Evolutionary conservation across 352 stramenopile species (phyloP), one percentile per base, ranked within the genome.

Genomic region (Pythium oligandrum): DNA sequence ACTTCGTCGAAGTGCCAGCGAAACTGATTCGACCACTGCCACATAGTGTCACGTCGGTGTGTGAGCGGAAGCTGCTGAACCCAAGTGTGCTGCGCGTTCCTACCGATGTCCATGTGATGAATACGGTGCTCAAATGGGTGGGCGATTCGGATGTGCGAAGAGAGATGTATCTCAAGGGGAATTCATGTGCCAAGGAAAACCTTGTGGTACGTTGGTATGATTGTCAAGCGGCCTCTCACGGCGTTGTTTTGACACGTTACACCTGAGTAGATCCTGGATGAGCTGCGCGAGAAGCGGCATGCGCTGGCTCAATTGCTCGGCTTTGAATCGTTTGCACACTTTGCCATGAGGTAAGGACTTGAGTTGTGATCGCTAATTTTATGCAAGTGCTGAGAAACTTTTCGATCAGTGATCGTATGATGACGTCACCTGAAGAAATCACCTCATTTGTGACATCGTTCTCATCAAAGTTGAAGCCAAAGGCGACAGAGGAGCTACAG

Each of bases 91-190:
- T 88, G 54, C 73, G 75, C 42, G 75, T 96, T 26, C 84, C 85
- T 0, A 93, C 83, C 3, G 85, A 97, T 55, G 62, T 77, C 35
- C 85, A 95, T 52, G 82, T 98, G 36, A 80, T 91, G 63, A 94
- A 96, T 61, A 95, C 87, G 6, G 76, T 98, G 44, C 68, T 97
- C n/a, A 93, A 93, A 43, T 97, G 93, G 81, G 81, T 95, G 11
- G 64, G 74, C 11, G 84, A 81, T 36, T 59, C 80, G 4, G 54
- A 74, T 31, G 66, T 97, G 3, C 78, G 94, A n/a, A 83, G 75
- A 39, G 78, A 97, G 43, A 93, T 97, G 64, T 97, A 96, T 62
- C 74, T 96, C 59, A 80, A 88, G 44, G 77, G 74, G 39, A 95
- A 96, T 51, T 88, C 90, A 4, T 86, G 79, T 44, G 79, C 89